Percentiles rank a stretch among this genome's conserved stretches.
Evolutionary conservation across 495 filamentous ascomycete species (phyloP).

Genomic region (Talaromyces liani): DNA sequence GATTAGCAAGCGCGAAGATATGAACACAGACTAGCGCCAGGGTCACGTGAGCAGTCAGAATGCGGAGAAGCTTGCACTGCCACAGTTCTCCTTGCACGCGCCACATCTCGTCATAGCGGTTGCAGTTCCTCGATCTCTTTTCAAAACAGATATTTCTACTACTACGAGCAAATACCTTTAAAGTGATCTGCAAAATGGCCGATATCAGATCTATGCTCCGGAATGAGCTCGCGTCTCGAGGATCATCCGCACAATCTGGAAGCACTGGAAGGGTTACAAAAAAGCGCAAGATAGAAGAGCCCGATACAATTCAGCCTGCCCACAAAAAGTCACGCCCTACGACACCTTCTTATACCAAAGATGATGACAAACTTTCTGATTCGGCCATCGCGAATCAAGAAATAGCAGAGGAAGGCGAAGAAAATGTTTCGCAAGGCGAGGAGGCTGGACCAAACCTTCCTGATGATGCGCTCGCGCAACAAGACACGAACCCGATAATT

Average conservation of each 20-base stretch:
- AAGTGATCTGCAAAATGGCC: conserved; percentile 47
- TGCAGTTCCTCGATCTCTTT: not conserved
- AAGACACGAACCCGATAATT: conserved; percentile 8
- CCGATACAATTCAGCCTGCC: conserved; percentile 28
- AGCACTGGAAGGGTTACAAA: conserved; percentile 39
- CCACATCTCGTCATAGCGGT: conserved; percentile 10
- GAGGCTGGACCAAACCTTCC: conserved; percentile 19
- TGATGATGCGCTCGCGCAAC: conserved; percentile 6
- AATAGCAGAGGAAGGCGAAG: conserved; percentile 25
- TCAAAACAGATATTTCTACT: not conserved
- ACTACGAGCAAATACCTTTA: not conserved
- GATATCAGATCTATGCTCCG: conserved; percentile 78
- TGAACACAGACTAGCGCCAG: not conserved
- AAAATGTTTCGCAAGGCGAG: conserved; percentile 4
- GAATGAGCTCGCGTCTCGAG: conserved; percentile 69
- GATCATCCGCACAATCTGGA: conserved; percentile 45
- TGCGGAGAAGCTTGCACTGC: not conserved
- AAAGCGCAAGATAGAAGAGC: conserved; percentile 50
- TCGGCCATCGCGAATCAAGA: conserved; percentile 18
- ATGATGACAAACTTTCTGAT: conserved; percentile 14
- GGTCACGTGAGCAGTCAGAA: not conserved
- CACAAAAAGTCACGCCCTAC: conserved; percentile 42
- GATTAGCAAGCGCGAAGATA: conserved; percentile 1
- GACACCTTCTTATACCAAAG: conserved; percentile 18
- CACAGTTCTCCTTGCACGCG: not conserved